Evolutionary conservation across 2,329 filamentous ascomycete species (phyloP).

Genomic region (Hypoxylon sp.): DNA sequence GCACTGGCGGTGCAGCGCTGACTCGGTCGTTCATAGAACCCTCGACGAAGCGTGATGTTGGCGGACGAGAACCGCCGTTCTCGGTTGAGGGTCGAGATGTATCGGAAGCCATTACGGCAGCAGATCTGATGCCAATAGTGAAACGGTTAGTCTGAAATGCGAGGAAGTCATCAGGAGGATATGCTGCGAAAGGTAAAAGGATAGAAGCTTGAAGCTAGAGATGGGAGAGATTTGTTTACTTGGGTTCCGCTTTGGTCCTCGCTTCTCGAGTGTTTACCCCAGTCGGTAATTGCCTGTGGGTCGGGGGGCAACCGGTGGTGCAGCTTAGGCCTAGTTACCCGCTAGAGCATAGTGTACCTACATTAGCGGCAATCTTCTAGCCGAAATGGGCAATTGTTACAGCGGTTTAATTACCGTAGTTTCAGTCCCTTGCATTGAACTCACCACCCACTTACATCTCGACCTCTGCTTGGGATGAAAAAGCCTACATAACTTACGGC

Average conservation of each 20-base stretch:
- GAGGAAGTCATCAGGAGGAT: constrained; percentile 17
- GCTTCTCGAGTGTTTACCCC: constrained; percentile 35
- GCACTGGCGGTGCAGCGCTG: constrained; percentile 76
- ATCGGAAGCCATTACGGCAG: constrained; percentile 44
- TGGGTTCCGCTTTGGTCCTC: constrained; percentile 7
- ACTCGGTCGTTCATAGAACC: constrained; percentile 88
- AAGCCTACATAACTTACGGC: no score
- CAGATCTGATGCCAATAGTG: constrained; percentile 19
- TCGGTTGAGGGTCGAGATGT: constrained; percentile 53
- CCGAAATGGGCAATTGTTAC: not conserved
- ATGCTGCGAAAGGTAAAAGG: constrained; percentile 8
- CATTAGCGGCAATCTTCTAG: constrained; percentile 6
- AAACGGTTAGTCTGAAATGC: not conserved
- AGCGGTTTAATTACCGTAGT: not conserved
- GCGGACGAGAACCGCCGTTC: constrained; percentile 53
- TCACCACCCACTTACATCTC: no score
- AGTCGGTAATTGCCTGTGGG: constrained; percentile 29
- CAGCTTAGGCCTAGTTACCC: constrained; percentile 24
- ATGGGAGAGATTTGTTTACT: constrained; percentile 34
- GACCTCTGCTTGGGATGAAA: no score
- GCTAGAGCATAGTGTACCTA: constrained; percentile 10
- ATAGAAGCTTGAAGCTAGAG: constrained; percentile 16
- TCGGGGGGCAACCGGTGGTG: constrained; percentile 35
- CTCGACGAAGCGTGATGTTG: constrained; percentile 71
- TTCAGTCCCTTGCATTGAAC: not conserved